Base-by-base conservation (phyloP, 139 green algal genomes). In the Chlorella sorokiniana region DNA sequence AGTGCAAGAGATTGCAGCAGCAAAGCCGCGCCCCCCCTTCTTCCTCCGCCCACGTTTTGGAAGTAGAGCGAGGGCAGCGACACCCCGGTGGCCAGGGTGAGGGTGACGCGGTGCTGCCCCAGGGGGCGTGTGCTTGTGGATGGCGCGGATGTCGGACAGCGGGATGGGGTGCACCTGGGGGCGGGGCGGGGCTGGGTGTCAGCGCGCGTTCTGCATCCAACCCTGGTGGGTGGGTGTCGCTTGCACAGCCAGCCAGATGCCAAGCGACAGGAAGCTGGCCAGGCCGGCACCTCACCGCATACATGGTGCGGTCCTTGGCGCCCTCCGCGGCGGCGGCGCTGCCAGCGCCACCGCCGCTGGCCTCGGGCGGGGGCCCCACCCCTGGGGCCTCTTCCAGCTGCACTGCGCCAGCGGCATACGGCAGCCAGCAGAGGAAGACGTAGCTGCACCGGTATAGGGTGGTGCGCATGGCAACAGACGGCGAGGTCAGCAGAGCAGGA, bases 61-160 rank as follows among this genome's bases (percentile, higher is more conserved):
- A 98, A 97, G 78, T 93, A 89, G 11, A 97, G 84, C 4, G 92
- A 93, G 22, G 92, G 91, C 62, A 97, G 89, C 7, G 91, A 94
- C 6, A 96, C 73, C 0, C 93, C 94, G 75, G 79, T 83, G n/a
- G 56, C 56, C 45, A 96, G 89, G n/a, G 97, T 91, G 37, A 98
- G 31, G 16, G 89, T 83, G 45, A 98, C 79, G 73, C 90, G 84
- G 44, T 95, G 94, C 40, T 62, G 86, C 6, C 92, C 93, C 27
- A 98, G 81, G n/a, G 3, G 93, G 90, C 7, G 90, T 89, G 78
- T 93, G 90, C 65, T 85, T 87, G 48, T 90, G 87, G 42, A 98
- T 88, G 18, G 91, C 90, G 18, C 90, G 87, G 27, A 98, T 87
- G 64, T 97, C 94, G 25, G 91, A 92, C 42, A 97, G 79, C 0